A percentile compares a stretch with the other conserved stretches of the same genome.
Evolutionary conservation across 257 asterid species (phyloP).

Genomic region (Thymus mandschuricus): DNA sequence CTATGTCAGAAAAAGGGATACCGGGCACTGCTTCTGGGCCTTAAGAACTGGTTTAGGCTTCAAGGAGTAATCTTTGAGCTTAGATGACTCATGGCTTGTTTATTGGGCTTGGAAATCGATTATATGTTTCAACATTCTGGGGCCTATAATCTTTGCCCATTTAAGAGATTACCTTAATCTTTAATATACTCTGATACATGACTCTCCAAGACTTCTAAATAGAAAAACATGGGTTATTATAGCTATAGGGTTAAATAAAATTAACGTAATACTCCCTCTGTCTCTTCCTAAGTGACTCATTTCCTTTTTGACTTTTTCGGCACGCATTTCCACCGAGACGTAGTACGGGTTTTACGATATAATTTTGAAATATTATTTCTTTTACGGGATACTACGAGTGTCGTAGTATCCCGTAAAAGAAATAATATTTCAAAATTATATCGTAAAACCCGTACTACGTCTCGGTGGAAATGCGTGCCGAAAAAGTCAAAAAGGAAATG

Average conservation of each 20-base stretch:
- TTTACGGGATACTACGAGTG: too few relatives aligned
- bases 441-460: too few relatives aligned
- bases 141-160: not conserved
- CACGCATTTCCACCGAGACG: too few relatives aligned
- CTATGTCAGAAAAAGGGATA: not conserved
- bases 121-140: not conserved
- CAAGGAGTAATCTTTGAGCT: not conserved
- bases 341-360: too few relatives aligned
- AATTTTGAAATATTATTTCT: too few relatives aligned
- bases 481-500: too few relatives aligned
- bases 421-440: too few relatives aligned
- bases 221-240: not conserved
- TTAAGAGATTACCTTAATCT: not conserved
- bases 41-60: constrained; percentile 13
- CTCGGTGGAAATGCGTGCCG: too few relatives aligned
- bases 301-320: too few relatives aligned
- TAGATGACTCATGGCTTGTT: not conserved
- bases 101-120: not conserved
- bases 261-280: not conserved
- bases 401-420: too few relatives aligned
- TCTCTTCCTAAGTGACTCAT: too few relatives aligned
- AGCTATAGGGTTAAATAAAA: not conserved
- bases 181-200: not conserved
- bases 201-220: not conserved
- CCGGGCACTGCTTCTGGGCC: not conserved